phyloP scores from a whole-genome alignment of 169 alveolate genomes.

The Cryptosporidium bovis region DNA sequence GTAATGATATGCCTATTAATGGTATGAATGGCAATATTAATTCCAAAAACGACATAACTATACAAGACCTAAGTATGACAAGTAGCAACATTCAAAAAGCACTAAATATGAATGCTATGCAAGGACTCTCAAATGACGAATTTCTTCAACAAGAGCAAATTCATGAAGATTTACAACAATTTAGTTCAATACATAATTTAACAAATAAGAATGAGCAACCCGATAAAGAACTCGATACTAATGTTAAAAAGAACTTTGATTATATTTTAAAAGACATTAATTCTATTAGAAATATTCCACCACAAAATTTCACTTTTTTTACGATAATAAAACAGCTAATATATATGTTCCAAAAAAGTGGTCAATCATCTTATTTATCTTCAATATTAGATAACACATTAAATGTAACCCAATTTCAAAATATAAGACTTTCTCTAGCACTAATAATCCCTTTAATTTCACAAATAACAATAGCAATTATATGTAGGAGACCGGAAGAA shows the following conservation, averaged over 20 bases:
- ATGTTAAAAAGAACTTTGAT: slow-evolving; percentile 29
- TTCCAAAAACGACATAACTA: slow-evolving; percentile 5
- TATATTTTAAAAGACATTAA: slow-evolving; percentile 46
- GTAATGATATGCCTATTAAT: background rate
- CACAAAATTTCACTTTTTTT: slow-evolving; percentile 26
- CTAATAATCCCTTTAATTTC: slow-evolving; percentile 55
- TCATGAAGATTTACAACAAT: background rate
- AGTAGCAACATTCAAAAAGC: slow-evolving; percentile 37
- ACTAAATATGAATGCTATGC: slow-evolving; percentile 23
- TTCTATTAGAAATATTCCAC: slow-evolving; percentile 47
- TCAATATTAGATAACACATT: slow-evolving; percentile 51
- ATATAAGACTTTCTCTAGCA: slow-evolving; percentile 67
- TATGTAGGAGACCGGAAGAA: slow-evolving; percentile 60
- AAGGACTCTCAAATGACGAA: slow-evolving; percentile 44
- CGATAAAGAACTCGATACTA: slow-evolving; percentile 10
- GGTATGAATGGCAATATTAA: background rate
- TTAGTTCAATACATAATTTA: background rate
- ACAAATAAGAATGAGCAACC: background rate
- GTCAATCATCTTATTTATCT: slow-evolving; percentile 66
- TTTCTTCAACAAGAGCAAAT: background rate
- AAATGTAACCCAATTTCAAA: slow-evolving; percentile 63
- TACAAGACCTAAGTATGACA: background rate
- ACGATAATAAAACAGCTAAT: slow-evolving; percentile 37
- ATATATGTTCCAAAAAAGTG: slow-evolving; percentile 67
- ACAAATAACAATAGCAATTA: slow-evolving; percentile 37